These are phyloP conservation scores for Mycena floridula DNA, from an alignment of 768 basidiomycete species.

Conservation along the genomic window DNA sequence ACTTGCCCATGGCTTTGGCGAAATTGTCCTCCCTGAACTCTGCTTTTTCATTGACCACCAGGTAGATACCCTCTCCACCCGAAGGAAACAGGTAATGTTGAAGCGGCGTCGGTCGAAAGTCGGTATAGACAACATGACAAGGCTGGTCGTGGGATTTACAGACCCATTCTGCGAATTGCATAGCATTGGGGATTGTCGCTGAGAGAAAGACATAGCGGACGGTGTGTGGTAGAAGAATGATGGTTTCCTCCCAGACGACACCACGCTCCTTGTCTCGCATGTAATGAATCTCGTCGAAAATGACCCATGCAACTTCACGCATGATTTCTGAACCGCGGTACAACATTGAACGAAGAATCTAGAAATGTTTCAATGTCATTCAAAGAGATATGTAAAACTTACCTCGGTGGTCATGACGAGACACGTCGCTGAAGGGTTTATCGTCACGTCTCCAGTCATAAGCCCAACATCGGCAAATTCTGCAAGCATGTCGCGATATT, in stretches of 20 bases:
- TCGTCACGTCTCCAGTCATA: constrained; percentile 99
- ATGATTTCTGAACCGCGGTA: constrained; percentile 98
- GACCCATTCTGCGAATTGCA: constrained; percentile 99
- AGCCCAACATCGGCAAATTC: constrained; percentile 98
- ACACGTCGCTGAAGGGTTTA: constrained; percentile 95
- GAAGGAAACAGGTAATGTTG: constrained; percentile 98
- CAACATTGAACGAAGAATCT: constrained; percentile 98
- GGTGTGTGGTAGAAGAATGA: constrained; percentile 92
- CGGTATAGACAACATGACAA: constrained; percentile 98
- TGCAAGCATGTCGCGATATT: constrained; percentile 95
- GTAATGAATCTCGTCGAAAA: constrained; percentile 99
- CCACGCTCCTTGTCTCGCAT: constrained; percentile 99
- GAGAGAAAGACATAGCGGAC: constrained; percentile 99
- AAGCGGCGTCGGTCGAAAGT: constrained; percentile 95
- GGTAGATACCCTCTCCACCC: constrained; percentile 93
- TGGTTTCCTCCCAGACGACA: constrained; percentile 99
- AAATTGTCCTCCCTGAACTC: constrained; percentile 98
- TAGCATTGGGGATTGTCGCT: constrained; percentile 97
- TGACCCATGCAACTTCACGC: constrained; percentile 99
- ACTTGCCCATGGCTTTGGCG: constrained; percentile 92
- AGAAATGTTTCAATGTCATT: constrained; percentile 1
- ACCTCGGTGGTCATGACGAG: constrained; percentile 99
- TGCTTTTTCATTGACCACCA: constrained; percentile 98
- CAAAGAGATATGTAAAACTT: constrained; percentile 13
- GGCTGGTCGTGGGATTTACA: constrained; percentile 96